Percentiles rank a stretch among this genome's conserved stretches.
Conservation (phyloP, 441 rosid genomes). For the Gossypium laxum region DNA sequence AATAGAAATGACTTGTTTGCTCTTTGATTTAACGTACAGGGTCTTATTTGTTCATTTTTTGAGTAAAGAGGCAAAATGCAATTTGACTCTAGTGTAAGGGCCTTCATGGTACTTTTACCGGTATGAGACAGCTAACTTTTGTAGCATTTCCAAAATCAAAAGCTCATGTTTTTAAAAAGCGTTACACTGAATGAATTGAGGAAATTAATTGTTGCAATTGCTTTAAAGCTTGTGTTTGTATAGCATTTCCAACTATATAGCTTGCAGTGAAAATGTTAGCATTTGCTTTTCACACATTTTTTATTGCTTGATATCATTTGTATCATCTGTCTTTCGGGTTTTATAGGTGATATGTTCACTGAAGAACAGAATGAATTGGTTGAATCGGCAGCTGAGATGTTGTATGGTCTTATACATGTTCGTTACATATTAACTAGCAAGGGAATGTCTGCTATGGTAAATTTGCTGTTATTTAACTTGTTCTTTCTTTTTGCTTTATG, state of each 20-base stretch:
- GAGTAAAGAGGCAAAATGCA: too few relatives aligned
- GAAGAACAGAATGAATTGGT: slow-evolving; percentile 94
- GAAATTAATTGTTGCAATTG: background rate
- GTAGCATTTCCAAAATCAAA: too few relatives aligned
- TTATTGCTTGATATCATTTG: background rate
- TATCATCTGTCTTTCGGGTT: background rate
- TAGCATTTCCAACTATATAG: background rate
- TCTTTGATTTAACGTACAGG: too few relatives aligned
- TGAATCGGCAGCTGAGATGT: slow-evolving; percentile 93
- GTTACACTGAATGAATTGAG: background rate
- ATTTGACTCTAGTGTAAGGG: too few relatives aligned
- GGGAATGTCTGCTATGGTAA: slow-evolving; percentile 92
- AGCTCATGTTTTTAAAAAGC: too few relatives aligned
- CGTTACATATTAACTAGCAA: slow-evolving; percentile 83
- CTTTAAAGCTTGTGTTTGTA: background rate
- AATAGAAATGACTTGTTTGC: too few relatives aligned
- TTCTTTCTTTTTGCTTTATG: background rate
- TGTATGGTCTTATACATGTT: slow-evolving; percentile 83
- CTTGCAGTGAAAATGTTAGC: background rate
- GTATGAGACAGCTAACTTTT: background rate
- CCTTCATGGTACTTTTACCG: background rate
- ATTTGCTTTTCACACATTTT: background rate
- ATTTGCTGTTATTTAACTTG: background rate
- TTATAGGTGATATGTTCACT: slow-evolving; percentile 75
- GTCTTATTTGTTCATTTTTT: too few relatives aligned